Evolutionary conservation across 169 alveolate species (phyloP), one percentile per base, ranked within the genome.

Genomic region (Plasmodium cynomolgi): DNA sequence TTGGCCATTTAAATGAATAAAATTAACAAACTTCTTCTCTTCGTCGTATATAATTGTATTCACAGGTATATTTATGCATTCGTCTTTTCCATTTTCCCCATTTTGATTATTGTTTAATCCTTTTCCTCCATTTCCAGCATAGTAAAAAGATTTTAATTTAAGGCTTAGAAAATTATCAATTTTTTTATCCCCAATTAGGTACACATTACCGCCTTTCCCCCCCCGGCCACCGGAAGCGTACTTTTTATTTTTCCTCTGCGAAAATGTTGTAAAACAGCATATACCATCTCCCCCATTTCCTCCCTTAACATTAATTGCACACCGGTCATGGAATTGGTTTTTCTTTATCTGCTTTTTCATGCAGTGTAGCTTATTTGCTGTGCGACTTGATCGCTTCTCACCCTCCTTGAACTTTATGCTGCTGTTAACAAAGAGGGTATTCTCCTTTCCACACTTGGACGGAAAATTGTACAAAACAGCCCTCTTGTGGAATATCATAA

Each of bases 221-320:
- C 99, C 99, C 92, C 95, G 95, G 0, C 99, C 99, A 29, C 99
- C 99, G 81, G 97, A 97, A 20, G 99, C 99, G 15, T 98, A 98
- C 47, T 97, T 98, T 54, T 97, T 96, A 90, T 97, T 97, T 81
- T 98, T 88, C 77, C 96, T 93, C 86, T 96, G 97, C 17, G 98
- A 96, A 62, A 91, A 92, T 84, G 98, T 97, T 39, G 94, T 90
- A 39, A 90, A 90, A 80, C 94, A 79, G 26, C 94, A 90, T 58
- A 90, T 79, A 37, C 99, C 99, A 91, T 97, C 95, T 26, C 99
- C 99, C 6, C 99, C 99, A 86, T 96, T 94, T 6, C 99, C 99
- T 5, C 98, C 98, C 34, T 83, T 81, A 15, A 96, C 98, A 41
- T 88, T 83, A 9, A 97, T 96, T 74, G 74, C 83, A 62, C 97